A percentile compares a stretch with the other conserved stretches of the same genome.
Conservation (phyloP, 2,329 filamentous ascomycete genomes). For the Epichloe amarillans region DNA sequence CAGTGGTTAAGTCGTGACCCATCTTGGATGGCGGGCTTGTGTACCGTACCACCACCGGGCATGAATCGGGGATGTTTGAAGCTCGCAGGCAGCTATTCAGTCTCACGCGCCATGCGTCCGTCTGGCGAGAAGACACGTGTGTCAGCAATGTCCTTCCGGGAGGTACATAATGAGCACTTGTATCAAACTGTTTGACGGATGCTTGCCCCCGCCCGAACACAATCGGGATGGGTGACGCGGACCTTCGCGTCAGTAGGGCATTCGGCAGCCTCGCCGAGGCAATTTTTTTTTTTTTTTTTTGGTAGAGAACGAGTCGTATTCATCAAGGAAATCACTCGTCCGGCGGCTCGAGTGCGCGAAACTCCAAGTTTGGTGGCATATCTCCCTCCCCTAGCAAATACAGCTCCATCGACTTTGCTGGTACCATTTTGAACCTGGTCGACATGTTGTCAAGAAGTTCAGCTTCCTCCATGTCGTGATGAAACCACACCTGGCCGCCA, state of each 20-base stretch:
- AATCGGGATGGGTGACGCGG: not conserved
- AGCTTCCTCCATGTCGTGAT: not conserved
- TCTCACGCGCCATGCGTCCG: too few relatives aligned
- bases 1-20: too few relatives aligned
- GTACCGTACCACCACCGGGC: too few relatives aligned
- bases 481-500: not conserved
- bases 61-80: too few relatives aligned
- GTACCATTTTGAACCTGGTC: not conserved
- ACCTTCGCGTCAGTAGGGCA: not conserved
- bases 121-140: too few relatives aligned
- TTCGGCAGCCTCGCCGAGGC: not conserved
- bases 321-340: not conserved
- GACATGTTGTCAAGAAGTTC: not conserved
- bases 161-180: not conserved
- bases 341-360: not conserved
- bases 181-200: not conserved
- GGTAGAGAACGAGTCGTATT: not conserved
- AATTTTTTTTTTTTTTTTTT: too few relatives aligned
- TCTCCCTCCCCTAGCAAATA: not conserved
- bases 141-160: too few relatives aligned
- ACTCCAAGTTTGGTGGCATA: not conserved
- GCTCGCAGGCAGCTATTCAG: too few relatives aligned
- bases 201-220: not conserved
- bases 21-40: too few relatives aligned
- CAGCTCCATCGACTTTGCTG: not conserved